A percentile compares a stretch with the other conserved stretches of the same genome.
Evolutionary conservation across 2,329 filamentous ascomycete species (phyloP).

Genomic region (Pseudogymnoascus sp.): DNA sequence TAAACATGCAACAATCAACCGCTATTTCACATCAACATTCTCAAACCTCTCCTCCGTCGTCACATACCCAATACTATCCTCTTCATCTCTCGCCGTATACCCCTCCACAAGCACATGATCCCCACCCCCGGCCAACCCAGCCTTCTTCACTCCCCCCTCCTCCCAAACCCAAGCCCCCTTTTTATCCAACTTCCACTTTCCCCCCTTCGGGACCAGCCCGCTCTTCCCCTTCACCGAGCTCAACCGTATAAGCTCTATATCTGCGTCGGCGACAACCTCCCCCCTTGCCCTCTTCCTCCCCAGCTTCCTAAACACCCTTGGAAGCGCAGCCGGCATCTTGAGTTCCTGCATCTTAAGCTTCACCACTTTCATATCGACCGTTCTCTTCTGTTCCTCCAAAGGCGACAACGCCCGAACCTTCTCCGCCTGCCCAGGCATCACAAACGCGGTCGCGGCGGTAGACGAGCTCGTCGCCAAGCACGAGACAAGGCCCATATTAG

Average conservation of each 20-base stretch:
- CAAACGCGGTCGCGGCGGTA: neutral
- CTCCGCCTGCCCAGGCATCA: neutral
- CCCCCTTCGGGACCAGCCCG: neutral
- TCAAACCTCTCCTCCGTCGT: neutral
- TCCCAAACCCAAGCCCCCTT: neutral
- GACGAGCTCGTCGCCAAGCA: neutral
- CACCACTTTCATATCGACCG: neutral
- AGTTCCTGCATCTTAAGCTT: neutral
- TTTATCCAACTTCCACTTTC: neutral
- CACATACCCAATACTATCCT: neutral
- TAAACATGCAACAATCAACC: neutral
- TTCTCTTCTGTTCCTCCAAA: neutral
- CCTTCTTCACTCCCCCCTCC: neutral
- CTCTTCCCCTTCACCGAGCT: neutral
- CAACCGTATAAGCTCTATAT: neutral
- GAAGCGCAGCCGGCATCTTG: neutral
- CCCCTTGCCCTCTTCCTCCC: neutral
- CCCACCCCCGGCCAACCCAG: neutral
- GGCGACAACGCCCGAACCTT: neutral
- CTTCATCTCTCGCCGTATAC: neutral
- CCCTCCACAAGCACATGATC: neutral
- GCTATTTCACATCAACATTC: neutral
- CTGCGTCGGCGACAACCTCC: neutral
- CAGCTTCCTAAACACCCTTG: neutral
- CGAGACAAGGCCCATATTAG: neutral